Evolutionary conservation across 2,329 filamentous ascomycete genomes (phyloP).

Genomic region (Thielaviopsis musarum): DNA sequence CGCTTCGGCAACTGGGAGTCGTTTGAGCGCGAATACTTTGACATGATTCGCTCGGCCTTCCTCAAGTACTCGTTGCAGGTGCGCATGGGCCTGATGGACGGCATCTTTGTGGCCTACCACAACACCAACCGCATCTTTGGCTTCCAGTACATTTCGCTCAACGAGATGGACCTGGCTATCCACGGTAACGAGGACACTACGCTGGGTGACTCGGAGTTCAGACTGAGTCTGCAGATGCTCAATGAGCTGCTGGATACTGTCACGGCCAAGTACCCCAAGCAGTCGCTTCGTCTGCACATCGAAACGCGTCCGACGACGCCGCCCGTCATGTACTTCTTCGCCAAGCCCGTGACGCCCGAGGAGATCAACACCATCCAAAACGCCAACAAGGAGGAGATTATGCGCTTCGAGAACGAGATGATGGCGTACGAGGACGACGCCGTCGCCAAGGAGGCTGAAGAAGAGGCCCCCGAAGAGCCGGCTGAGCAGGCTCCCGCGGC

Average conservation of each 20-base stretch:
- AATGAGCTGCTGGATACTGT: slow-evolving; percentile 66
- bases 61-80: slow-evolving; percentile 95
- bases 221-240: slow-evolving; percentile 58
- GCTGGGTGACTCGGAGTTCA: slow-evolving; percentile 75
- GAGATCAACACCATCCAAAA: slow-evolving; percentile 61
- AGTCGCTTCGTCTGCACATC: slow-evolving; percentile 64
- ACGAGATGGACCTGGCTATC: slow-evolving; percentile 80
- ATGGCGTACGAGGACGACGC: slow-evolving; percentile 28
- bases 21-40: slow-evolving; percentile 87
- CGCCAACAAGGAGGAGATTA: slow-evolving; percentile 44
- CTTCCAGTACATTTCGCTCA: slow-evolving; percentile 79
- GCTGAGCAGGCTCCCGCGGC: slow-evolving; percentile 13
- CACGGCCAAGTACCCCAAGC: slow-evolving; percentile 55
- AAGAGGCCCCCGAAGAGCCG: slow-evolving; percentile 13
- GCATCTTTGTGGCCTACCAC: slow-evolving; percentile 93
- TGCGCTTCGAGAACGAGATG: slow-evolving; percentile 50
- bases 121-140: slow-evolving; percentile 92
- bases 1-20: slow-evolving; percentile 71
- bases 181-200: slow-evolving; percentile 53
- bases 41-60: slow-evolving; percentile 90
- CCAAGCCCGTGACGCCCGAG: slow-evolving; percentile 60
- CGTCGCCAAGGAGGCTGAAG: slow-evolving; percentile 10
- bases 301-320: slow-evolving; percentile 48
- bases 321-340: slow-evolving; percentile 77
- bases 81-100: slow-evolving; percentile 95